Percentiles rank a stretch among this genome's conserved stretches.
phyloP scores from a whole-genome alignment of 2,329 filamentous ascomycete species.

The Aspergillaceae sp. region DNA sequence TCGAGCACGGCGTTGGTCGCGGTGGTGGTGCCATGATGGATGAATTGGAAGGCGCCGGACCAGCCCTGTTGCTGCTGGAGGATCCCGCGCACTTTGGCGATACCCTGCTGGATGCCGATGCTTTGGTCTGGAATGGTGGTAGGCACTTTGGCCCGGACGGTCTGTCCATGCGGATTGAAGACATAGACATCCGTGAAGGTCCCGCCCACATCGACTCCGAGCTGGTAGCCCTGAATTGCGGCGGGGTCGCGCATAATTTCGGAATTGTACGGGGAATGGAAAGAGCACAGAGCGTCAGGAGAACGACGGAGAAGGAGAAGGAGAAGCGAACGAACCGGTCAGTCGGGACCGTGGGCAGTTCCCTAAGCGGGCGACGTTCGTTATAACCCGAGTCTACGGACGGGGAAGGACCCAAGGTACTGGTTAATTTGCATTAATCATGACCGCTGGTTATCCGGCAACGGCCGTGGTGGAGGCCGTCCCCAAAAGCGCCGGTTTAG shows the following conservation, averaged over 20 bases:
- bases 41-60: conserved; percentile 39
- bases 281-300: too few species aligned
- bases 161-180: conserved; percentile 38
- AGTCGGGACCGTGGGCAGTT: too few species aligned
- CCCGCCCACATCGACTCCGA: conserved; percentile 26
- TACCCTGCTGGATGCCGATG: conserved; percentile 40
- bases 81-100: conserved; percentile 33
- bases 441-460: too few species aligned
- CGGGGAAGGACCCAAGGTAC: too few species aligned
- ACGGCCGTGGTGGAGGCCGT: too few species aligned
- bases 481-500: too few species aligned
- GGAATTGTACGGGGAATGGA: too few species aligned
- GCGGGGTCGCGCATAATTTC: not conserved
- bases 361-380: too few species aligned
- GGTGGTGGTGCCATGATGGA: conserved; percentile 44
- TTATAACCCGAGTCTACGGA: too few species aligned
- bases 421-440: too few species aligned
- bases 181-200: conserved; percentile 44
- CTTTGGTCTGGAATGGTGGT: conserved; percentile 41
- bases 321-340: too few species aligned
- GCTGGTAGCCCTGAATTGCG: conserved; percentile 10
- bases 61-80: conserved; percentile 33
- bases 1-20: conserved; percentile 45
- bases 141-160: conserved; percentile 39
- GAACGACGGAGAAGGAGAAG: too few species aligned